Evolutionary conservation across 2,329 filamentous ascomycete genomes (phyloP).

Genomic region (Fusarium albosuccineum): DNA sequence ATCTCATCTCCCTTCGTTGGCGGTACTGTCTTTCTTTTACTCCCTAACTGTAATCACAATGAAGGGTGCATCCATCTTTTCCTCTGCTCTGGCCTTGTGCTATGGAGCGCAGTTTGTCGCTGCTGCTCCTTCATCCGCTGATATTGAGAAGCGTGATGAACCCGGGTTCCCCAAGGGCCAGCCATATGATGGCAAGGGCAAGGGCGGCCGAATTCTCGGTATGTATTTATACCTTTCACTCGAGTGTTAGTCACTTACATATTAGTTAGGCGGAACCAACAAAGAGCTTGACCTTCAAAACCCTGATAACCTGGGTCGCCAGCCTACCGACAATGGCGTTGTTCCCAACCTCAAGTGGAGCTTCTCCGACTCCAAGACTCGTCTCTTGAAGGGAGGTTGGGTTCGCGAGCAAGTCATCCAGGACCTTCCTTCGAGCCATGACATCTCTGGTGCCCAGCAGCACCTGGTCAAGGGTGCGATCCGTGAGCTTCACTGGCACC

Average conservation of each 20-base stretch:
- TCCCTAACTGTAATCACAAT: slow-evolving; percentile 1
- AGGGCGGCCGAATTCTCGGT: slow-evolving; percentile 71
- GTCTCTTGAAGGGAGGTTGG: slow-evolving; percentile 74
- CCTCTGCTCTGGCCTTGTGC: slow-evolving; percentile 25
- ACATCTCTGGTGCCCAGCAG: slow-evolving; percentile 77
- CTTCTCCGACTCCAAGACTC: slow-evolving; percentile 76
- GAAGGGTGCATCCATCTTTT: slow-evolving; percentile 28
- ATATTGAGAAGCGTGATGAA: slow-evolving; percentile 37
- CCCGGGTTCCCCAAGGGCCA: slow-evolving; percentile 62
- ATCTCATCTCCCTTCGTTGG: not conserved
- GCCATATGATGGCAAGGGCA: slow-evolving; percentile 68
- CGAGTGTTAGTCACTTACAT: not conserved
- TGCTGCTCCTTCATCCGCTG: slow-evolving; percentile 28
- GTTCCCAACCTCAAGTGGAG: slow-evolving; percentile 78
- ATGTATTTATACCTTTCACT: slow-evolving; percentile 26
- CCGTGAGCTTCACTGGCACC: slow-evolving; percentile 76
- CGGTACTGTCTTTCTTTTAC: not conserved
- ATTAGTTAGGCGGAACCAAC: slow-evolving; percentile 71
- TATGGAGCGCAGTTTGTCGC: slow-evolving; percentile 16
- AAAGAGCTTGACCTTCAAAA: slow-evolving; percentile 71
- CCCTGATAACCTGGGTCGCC: slow-evolving; percentile 72
- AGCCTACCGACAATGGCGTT: slow-evolving; percentile 72
- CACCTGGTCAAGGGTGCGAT: slow-evolving; percentile 76
- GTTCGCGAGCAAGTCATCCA: slow-evolving; percentile 74
- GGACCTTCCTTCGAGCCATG: slow-evolving; percentile 74